phyloP scores from a whole-genome alignment of 2,329 filamentous ascomycete genomes.

The Lecanicillium sp. region DNA sequence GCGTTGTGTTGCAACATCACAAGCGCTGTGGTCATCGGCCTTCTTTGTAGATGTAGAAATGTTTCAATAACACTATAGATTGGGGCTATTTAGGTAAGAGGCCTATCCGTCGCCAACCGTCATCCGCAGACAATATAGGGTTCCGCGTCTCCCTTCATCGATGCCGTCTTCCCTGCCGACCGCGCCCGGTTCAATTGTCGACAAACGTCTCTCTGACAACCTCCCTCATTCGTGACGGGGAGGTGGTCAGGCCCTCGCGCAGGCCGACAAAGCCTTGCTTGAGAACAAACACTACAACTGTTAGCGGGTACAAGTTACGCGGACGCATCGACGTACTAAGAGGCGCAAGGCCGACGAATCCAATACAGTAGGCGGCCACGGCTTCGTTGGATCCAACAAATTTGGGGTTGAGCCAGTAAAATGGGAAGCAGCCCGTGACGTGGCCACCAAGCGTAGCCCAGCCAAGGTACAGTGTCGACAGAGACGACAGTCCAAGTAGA shows the following conservation, averaged over 20 bases:
- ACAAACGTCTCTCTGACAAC: not conserved
- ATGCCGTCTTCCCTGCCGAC: not conserved
- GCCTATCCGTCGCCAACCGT: no score
- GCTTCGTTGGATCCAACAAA: conserved; percentile 38
- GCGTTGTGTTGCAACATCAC: no score
- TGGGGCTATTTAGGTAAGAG: no score
- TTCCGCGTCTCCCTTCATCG: not conserved
- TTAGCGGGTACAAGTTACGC: not conserved
- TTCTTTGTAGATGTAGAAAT: no score
- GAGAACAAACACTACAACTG: conserved; percentile 37
- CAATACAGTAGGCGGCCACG: conserved; percentile 37
- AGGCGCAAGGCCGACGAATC: conserved; percentile 39
- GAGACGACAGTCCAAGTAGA: conserved; percentile 34
- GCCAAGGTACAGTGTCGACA: conserved; percentile 40
- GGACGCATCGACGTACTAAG: conserved; percentile 34
- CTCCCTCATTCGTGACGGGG: not conserved
- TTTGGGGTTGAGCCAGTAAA: conserved; percentile 46
- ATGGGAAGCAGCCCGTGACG: conserved; percentile 39
- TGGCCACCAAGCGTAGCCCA: conserved; percentile 44
- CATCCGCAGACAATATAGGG: no score
- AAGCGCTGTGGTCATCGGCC: no score
- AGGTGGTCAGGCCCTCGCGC: conserved; percentile 35
- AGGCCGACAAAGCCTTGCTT: conserved; percentile 44
- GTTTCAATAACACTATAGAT: no score
- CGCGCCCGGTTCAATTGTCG: not conserved